Conservation (phyloP, 2,329 filamentous ascomycete genomes). For the Sphaceloma murrayae region DNA sequence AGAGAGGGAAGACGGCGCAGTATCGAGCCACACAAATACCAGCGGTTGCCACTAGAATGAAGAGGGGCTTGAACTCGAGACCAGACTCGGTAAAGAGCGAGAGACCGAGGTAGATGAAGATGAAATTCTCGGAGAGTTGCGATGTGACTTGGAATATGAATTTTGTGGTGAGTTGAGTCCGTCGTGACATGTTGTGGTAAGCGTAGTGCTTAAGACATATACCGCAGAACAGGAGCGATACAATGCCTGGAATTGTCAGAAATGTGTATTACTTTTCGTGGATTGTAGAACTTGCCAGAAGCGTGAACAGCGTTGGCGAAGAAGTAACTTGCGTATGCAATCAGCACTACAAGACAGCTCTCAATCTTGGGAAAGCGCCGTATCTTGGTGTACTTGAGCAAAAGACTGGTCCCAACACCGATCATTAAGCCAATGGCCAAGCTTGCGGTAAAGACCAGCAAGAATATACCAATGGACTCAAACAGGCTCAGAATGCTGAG, state of each 20-base stretch:
- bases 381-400: constrained; percentile 90
- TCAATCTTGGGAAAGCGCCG: constrained; percentile 91
- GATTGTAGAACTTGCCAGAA: constrained; percentile 60
- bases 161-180: constrained; percentile 94
- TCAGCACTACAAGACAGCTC: constrained; percentile 85
- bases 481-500: constrained; percentile 75
- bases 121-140: constrained; percentile 96
- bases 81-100: constrained; percentile 87
- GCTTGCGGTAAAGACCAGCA: constrained; percentile 92
- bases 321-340: constrained; percentile 95
- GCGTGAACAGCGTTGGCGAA: constrained; percentile 93
- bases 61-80: constrained; percentile 82
- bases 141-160: constrained; percentile 93
- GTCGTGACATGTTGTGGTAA: constrained; percentile 99
- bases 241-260: constrained; percentile 58
- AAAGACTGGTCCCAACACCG: constrained; percentile 75
- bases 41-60: constrained; percentile 85
- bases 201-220: constrained; percentile 98
- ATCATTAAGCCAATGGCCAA: constrained; percentile 80
- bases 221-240: constrained; percentile 91
- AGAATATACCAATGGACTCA: constrained; percentile 86
- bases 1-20: constrained; percentile 89
- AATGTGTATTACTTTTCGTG: constrained; percentile 11
- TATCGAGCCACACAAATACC: constrained; percentile 89
- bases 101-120: constrained; percentile 95